Percentiles rank a stretch among this genome's conserved stretches.
Conservation (phyloP, 2,329 filamentous ascomycete species). For the Truncatella angustata region DNA sequence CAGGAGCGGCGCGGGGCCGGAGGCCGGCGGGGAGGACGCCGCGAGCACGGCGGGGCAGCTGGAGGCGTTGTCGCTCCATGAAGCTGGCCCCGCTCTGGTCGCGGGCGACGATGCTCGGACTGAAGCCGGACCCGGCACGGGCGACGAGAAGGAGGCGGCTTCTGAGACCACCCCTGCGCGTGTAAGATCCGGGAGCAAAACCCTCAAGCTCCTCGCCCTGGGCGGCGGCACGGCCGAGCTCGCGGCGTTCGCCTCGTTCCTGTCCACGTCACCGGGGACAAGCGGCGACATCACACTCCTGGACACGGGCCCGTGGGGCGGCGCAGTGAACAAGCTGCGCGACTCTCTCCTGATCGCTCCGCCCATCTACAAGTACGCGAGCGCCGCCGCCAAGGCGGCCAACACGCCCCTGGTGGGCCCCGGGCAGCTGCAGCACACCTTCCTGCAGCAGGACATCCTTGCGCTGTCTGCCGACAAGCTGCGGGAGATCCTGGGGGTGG, state of each 20-base stretch:
- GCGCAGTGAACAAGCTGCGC: constrained; percentile 59
- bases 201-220: constrained; percentile 44
- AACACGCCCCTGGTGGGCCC: constrained; percentile 43
- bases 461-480: constrained; percentile 35
- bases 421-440: constrained; percentile 35
- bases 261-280: constrained; percentile 25
- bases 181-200: background rate
- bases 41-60: background rate
- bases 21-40: background rate
- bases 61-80: background rate
- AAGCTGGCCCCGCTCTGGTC: no score
- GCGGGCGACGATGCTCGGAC: background rate
- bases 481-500: constrained; percentile 23
- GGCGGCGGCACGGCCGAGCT: constrained; percentile 64
- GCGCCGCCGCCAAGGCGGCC: constrained; percentile 40
- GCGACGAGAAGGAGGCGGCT: background rate
- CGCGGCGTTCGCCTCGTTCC: constrained; percentile 47
- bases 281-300: constrained; percentile 58
- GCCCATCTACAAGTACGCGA: constrained; percentile 51
- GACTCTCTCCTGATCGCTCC: constrained; percentile 52
- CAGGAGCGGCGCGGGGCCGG: background rate
- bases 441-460: constrained; percentile 50
- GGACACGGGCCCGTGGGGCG: constrained; percentile 78
- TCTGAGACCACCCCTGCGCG: background rate
- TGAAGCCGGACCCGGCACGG: background rate